These are phyloP conservation scores for Globisporangium yorkense DNA, from an alignment of 352 stramenopile species.

Conservation along the genomic window DNA sequence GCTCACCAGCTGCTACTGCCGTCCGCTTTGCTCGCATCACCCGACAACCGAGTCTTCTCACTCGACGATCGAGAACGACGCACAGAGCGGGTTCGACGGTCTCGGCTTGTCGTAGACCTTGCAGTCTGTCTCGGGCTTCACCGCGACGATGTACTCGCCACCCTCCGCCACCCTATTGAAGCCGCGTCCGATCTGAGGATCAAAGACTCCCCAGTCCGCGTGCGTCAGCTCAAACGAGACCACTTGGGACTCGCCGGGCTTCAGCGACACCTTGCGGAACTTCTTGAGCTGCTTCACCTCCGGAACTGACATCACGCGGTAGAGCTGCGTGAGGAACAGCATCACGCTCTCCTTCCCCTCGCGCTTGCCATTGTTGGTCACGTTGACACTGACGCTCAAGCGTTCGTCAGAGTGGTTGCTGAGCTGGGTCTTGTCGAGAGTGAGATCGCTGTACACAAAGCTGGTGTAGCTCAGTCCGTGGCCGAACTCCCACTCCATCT, in stretches of 20 bases:
- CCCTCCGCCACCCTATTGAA: constrained; percentile 61
- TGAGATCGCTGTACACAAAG: constrained; percentile 48
- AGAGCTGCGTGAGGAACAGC: constrained; percentile 69
- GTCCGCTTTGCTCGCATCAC: background rate
- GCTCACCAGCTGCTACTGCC: background rate
- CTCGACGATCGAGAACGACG: constrained; percentile 25
- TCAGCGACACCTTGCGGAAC: constrained; percentile 69
- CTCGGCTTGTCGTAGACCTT: constrained; percentile 41
- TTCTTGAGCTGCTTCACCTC: constrained; percentile 80
- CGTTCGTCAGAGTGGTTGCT: constrained; percentile 15
- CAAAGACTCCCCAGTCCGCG: constrained; percentile 57
- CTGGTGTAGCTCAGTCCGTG: constrained; percentile 63
- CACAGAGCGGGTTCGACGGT: constrained; percentile 33
- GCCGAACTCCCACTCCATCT: constrained; percentile 68
- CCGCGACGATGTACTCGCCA: constrained; percentile 59
- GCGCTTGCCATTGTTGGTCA: constrained; percentile 59
- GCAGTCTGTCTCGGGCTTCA: constrained; percentile 73
- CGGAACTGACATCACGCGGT: constrained; percentile 50
- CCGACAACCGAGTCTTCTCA: background rate
- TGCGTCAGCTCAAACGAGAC: constrained; percentile 40
- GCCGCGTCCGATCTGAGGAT: constrained; percentile 49
- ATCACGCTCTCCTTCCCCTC: constrained; percentile 71
- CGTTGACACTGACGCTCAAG: constrained; percentile 34
- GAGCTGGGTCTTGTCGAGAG: constrained; percentile 23
- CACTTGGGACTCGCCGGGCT: constrained; percentile 28